Base-by-base conservation (phyloP, 495 filamentous ascomycete species). In the Penicillium flavigenum region DNA sequence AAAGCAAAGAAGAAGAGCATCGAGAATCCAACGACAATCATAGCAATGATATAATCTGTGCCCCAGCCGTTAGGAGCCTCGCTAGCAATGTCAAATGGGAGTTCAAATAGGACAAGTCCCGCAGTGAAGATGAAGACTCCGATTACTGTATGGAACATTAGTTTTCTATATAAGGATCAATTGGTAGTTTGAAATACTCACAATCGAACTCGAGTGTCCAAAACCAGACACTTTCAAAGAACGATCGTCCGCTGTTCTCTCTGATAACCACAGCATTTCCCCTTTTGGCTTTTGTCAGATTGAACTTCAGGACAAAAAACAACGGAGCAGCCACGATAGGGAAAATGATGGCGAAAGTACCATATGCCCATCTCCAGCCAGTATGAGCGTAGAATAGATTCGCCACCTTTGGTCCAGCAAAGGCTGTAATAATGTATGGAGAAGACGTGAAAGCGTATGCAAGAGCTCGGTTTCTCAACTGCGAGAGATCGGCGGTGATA, bases 341-440 rank as follows among this genome's bases (percentile, higher is more conserved):
- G 6, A 78, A 77, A 57, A 86, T 71, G 64, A 87, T 84, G 29
- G 80, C 71, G 61, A 83, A 87, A 34, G 74, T 68, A 22, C 84
- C 84, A 59, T 82, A 86, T 19, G 73, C 81, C 86, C 84, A 88
- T 51, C 83, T 74, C 71, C 77, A 88, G 46, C 77, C 73, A 16
- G 73, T 66, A 1, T 76, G 63, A 24, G 73, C 48, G 41, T 79
- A 65, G 57, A 86, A 75, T 16, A 68, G 68, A 5, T 76, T 55
- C 4, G 81, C 70, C 5, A 79, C 70, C n/a, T 72, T 74, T 22
- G 74, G 72, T 22, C 78, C 78, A 43, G 79, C 73, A 68, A 76
- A 86, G 38, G 78, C 75, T 45, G 82, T 86, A 50, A 79, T 76
- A 39, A 88, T 83, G 68, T 85, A 84, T 7, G 85, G 85, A 3